Evolutionary conservation across 225 moss, liverwort and hornwort species (phyloP).

Genomic region (Climacium dendroides): DNA sequence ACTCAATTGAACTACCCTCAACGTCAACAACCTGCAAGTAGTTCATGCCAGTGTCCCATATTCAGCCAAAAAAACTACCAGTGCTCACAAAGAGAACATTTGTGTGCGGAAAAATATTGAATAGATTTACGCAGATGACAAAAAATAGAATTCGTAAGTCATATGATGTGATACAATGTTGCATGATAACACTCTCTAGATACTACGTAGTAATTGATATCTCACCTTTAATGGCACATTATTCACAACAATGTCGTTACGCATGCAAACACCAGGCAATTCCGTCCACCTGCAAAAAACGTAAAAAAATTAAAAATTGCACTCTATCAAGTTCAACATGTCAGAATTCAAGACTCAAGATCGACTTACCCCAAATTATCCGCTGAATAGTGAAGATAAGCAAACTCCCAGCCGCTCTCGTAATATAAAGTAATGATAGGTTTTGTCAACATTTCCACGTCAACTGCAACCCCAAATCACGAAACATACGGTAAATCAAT

Average conservation of each 20-base stretch:
- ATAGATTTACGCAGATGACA: background rate
- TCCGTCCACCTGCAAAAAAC: constrained; percentile 32
- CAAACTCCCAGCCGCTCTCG: constrained; percentile 45
- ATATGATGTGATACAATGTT: background rate
- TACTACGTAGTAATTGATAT: background rate
- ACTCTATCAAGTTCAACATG: background rate
- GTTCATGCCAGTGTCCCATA: background rate
- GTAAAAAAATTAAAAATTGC: background rate
- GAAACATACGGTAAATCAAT: background rate
- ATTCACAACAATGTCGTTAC: constrained; percentile 7
- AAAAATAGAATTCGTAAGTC: background rate
- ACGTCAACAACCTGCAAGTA: constrained; percentile 32
- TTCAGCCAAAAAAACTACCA: background rate
- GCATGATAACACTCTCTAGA: background rate
- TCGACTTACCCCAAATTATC: constrained; percentile 3
- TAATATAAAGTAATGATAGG: constrained; percentile 33
- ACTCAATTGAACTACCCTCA: constrained; percentile 42
- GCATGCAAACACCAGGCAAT: constrained; percentile 48
- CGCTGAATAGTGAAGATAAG: constrained; percentile 28
- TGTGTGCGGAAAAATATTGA: background rate
- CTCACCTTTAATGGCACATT: constrained; percentile 31
- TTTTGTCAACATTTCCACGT: background rate
- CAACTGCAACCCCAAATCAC: constrained; percentile 15
- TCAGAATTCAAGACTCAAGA: background rate
- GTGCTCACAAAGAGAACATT: background rate